Percentiles rank a stretch among this genome's conserved stretches.
These are phyloP conservation scores for Blastocystis sp. DNA, from an alignment of 352 stramenopile species.

Conservation along the genomic window DNA sequence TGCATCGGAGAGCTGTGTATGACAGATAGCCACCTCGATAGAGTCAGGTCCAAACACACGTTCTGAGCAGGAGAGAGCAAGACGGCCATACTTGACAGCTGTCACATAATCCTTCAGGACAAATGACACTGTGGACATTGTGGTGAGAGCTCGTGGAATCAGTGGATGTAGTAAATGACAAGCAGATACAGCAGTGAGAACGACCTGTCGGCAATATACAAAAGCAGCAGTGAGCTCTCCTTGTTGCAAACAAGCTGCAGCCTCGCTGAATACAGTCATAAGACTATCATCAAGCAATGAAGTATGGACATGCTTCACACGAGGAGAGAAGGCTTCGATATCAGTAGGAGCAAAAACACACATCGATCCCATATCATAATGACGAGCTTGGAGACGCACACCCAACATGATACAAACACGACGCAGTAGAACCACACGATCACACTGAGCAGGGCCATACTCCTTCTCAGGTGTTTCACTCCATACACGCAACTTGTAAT, in stretches of 20 bases:
- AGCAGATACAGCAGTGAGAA: not conserved
- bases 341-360: constrained; percentile 6
- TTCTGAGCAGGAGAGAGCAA: constrained; percentile 54
- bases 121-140: constrained; percentile 42
- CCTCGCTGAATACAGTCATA: not conserved
- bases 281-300: not conserved
- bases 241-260: not conserved
- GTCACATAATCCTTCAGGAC: constrained; percentile 45
- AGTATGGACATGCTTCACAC: constrained; percentile 27
- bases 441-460: not conserved
- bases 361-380: not conserved
- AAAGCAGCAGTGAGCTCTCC: not conserved
- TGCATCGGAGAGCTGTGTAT: constrained; percentile 35
- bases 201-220: constrained; percentile 9
- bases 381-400: not conserved
- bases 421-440: constrained; percentile 49
- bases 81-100: constrained; percentile 45
- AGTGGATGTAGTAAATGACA: constrained; percentile 53
- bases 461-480: not conserved
- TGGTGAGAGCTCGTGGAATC: constrained; percentile 32
- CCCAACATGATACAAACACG: constrained; percentile 47
- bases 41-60: constrained; percentile 29
- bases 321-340: not conserved
- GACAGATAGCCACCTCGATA: constrained; percentile 48
- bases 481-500: constrained; percentile 26